Evolutionary conservation across 768 basidiomycete genomes (phyloP).

Genomic region (Russula emetica): DNA sequence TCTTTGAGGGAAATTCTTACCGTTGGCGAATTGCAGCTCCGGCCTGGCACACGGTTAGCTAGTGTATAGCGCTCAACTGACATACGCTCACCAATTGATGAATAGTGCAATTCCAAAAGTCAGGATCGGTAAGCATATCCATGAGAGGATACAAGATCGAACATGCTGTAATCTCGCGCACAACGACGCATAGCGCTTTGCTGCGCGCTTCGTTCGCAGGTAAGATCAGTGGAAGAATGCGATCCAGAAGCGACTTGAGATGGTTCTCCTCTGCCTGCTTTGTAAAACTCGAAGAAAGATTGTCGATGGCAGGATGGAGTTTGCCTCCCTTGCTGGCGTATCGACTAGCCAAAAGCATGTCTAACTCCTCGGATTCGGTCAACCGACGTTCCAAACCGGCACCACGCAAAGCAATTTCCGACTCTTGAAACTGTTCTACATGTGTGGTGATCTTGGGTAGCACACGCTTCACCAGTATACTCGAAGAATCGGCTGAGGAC

Average conservation of each 20-base stretch:
- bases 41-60: slow-evolving; percentile 39
- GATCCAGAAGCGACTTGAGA: slow-evolving; percentile 65
- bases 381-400: slow-evolving; percentile 75
- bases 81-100: slow-evolving; percentile 78
- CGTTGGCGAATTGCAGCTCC: slow-evolving; percentile 68
- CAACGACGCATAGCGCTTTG: slow-evolving; percentile 63
- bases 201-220: slow-evolving; percentile 74
- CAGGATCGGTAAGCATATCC: slow-evolving; percentile 91
- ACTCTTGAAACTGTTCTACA: slow-evolving; percentile 85
- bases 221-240: slow-evolving; percentile 64
- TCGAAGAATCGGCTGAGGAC: slow-evolving; percentile 61
- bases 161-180: slow-evolving; percentile 79
- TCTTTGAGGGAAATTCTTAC: slow-evolving; percentile 47
- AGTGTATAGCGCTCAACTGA: background rate
- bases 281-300: slow-evolving; percentile 83
- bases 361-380: slow-evolving; percentile 87
- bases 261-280: slow-evolving; percentile 88
- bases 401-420: slow-evolving; percentile 80
- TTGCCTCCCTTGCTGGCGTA: slow-evolving; percentile 67
- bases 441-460: slow-evolving; percentile 87
- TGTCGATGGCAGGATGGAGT: slow-evolving; percentile 83
- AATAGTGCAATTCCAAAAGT: slow-evolving; percentile 93
- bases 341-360: slow-evolving; percentile 76
- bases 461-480: slow-evolving; percentile 75
- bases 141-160: slow-evolving; percentile 80